These are phyloP conservation scores for Barnettozyma californica DNA, from an alignment of 805 yeast species.

Conservation along the genomic window DNA sequence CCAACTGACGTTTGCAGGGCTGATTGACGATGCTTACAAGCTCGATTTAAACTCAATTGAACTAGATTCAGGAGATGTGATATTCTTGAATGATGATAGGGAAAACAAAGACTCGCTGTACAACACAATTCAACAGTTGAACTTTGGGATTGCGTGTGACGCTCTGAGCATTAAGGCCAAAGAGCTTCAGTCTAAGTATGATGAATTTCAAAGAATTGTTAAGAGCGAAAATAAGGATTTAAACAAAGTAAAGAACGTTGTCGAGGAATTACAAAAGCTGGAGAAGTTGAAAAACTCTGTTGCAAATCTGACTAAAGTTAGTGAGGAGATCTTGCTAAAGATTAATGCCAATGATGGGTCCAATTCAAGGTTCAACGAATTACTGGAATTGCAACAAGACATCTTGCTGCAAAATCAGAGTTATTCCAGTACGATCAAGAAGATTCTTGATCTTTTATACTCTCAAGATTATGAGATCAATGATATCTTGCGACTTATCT, in stretches of 20 bases:
- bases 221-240: slow-evolving; percentile 4
- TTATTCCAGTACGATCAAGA: slow-evolving; percentile 28
- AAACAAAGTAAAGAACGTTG: slow-evolving; percentile 61
- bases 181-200: slow-evolving; percentile 62
- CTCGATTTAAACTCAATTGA: slow-evolving; percentile 37
- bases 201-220: slow-evolving; percentile 42
- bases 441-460: slow-evolving; percentile 46
- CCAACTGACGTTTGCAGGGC: slow-evolving; percentile 79
- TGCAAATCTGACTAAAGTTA: slow-evolving; percentile 67
- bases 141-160: slow-evolving; percentile 77
- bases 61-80: slow-evolving; percentile 21
- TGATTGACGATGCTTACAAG: slow-evolving; percentile 67
- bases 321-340: slow-evolving; percentile 53
- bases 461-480: slow-evolving; percentile 31
- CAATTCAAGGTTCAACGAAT: slow-evolving; percentile 10
- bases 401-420: slow-evolving; percentile 50
- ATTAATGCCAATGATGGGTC: slow-evolving; percentile 26
- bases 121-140: slow-evolving; percentile 51
- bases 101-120: slow-evolving; percentile 35
- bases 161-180: slow-evolving; percentile 67
- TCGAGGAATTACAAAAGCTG: slow-evolving; percentile 59
- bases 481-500: slow-evolving; percentile 46
- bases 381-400: slow-evolving; percentile 62
- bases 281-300: slow-evolving; percentile 65
- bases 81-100: slow-evolving; percentile 17